Evolutionary conservation across 768 basidiomycete genomes (phyloP), one percentile per base, ranked within the genome.

Genomic region (Fomitopsis serialis): DNA sequence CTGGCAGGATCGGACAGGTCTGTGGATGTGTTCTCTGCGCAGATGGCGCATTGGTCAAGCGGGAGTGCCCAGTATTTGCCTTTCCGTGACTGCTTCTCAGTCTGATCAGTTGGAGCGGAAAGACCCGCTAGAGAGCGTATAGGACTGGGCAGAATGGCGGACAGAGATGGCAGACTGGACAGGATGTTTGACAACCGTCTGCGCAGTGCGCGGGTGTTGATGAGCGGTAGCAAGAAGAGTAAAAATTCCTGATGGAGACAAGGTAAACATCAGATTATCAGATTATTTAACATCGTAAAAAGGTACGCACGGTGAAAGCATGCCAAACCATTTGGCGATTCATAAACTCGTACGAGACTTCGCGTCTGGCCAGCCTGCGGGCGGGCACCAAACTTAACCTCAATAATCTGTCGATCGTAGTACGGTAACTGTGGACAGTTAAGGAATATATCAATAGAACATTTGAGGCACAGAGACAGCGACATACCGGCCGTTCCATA

Each of bases 321-420:
- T 95, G 92, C 97, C 97, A 99, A 51, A 99, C 97, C 80, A 99
- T 90, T 68, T 98, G 96, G 60, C 97, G 89, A 63, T 98, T 98
- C 92, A 98, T 96, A 63, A 94, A 98, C 64, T 98, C 97, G 69
- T 97, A 99, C 63, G 91, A 96, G 48, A 98, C 89, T 61, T 95
- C 87, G 17, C 89, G 82, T 56, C 81, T 84, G 34, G 85, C 77
- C 32, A 86, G 78, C 40, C 77, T 72, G 29, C 83, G 80, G 0
- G 88, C 76, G 3, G 95, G 87, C 0, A 85, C 78, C 2, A 98
- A 80, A 27, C 77, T 75, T 75, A 99, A 79, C 23, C 74, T 69
- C 15, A 98, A 73, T 21, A 97, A 57, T 45, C 97, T 76, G 65
- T 96, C 92, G 12, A 85, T 73, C 24, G 94, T 66, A 24, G 92